Evolutionary conservation across 2,329 filamentous ascomycete genomes (phyloP), one percentile per base, ranked within the genome.

Genomic region (Bimuria novae-zelandiae): DNA sequence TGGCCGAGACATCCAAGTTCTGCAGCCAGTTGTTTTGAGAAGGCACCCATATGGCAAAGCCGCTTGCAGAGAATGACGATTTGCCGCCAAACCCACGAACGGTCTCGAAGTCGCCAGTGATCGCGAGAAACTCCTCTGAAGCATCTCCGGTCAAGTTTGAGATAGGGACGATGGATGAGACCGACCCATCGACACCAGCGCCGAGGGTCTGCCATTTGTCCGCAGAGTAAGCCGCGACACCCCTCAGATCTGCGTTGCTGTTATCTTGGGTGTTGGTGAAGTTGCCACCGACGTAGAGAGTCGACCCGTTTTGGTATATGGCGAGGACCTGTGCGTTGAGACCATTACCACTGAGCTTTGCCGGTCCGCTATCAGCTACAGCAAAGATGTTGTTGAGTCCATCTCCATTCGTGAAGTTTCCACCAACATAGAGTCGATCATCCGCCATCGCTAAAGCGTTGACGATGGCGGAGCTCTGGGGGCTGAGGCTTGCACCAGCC

Each of bases 31-130:
- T 94, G 52, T 81, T 82, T 56, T 83, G 80, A 3, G 92, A 95
- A 3, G 90, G 90, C 7, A 97, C 88, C 94, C 94, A 99, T 32
- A 97, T 80, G 12, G 91, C 93, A 65, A 99, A 91, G 2, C 92
- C 92, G 45, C 84, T 75, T 0, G 86, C 89, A 7, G 82, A 65
- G 23, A 87, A 80, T 8, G 85, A 82, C 6, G 80, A 72, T 60
- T 87, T 87, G 58, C 79, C 79, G 30, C 78, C 84, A 62, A 91
- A 93, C 0, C 82, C 83, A 23, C 87, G 82, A 56, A 96, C 84
- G 49, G 85, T 79, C 14, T 83, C 82, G 72, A 99, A 99, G 54
- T 85, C 80, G 5, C 94, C 94, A 43, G 87, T 93, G 54, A 99
- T 79, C 1, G 88, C 86, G 57, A 97, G 82, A 19, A 89, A 90